Base-by-base conservation (phyloP, 169 alveolate species). In the Babesia caballi region DNA sequence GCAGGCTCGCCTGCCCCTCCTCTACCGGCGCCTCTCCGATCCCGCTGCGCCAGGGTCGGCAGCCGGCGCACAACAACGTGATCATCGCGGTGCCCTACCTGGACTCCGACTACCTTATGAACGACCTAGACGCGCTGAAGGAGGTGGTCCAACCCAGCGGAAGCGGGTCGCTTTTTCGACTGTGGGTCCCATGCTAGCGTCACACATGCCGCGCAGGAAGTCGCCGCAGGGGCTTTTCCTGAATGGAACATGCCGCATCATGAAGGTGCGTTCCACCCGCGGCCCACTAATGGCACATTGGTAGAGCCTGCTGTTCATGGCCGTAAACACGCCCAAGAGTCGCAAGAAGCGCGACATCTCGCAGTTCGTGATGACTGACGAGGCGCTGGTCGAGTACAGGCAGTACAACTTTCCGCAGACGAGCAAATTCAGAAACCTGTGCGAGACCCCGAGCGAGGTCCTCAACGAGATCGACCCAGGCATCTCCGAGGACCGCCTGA, bases 21-120 rank as follows among this genome's bases (percentile, higher is more conserved):
- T 12, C 58, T 0, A 32, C 30, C 8, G 19, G 36, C 15, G 46
- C 44, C 25, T 63, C 47, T 49, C 73, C 73, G 15, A 47, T 63
- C 8, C 6, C 2, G 4, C 52, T 63, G 35, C 58, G 73, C 14
- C 59, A 63, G 9, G 47, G 47, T 4, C n/a, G 60, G n/a, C n/a
- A 6, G 8, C 9, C 12, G 9, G 17, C 73, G 14, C 58, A 63
- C 30, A 23, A 27, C 52, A 63, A 63, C 23, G 73, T 63, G 30
- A 27, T 63, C 4, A 21, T 63, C 8, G 73, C 60, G 0, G 49
- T 63, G 3, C 73, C 73, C 7, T 63, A 63, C 60, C 47, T 63
- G 33, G 73, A 63, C 27, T 35, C 73, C 50, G 73, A 63, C 38
- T 63, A 63, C 47, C 19, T 63, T 14, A 63, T 63, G 73, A 30